Evolutionary conservation across 768 basidiomycete species (phyloP).

Genomic region (Suillus brevipes): DNA sequence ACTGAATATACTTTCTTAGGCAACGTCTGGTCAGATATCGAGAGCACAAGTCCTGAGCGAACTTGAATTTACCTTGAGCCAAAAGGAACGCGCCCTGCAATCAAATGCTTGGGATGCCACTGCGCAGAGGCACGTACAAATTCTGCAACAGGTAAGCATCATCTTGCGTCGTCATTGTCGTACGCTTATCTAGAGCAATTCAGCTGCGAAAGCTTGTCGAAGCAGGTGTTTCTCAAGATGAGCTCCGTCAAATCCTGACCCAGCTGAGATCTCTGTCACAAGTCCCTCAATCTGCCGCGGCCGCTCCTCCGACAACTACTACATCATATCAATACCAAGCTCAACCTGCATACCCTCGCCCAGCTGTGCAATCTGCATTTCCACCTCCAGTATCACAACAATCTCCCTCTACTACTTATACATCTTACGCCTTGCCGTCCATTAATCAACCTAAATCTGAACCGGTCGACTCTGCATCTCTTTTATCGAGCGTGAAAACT

Average conservation of each 20-base stretch:
- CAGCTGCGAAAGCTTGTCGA: conserved; percentile 75
- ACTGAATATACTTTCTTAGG: conserved; percentile 25
- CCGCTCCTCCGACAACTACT: conserved; percentile 23
- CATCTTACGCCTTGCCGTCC: conserved; percentile 15
- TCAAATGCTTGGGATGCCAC: conserved; percentile 70
- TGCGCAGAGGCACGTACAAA: conserved; percentile 69
- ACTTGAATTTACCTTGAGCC: conserved; percentile 76
- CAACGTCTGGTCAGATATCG: conserved; percentile 52
- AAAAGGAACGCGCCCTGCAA: conserved; percentile 75
- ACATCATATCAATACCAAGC: conserved; percentile 32
- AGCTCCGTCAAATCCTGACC: conserved; percentile 71
- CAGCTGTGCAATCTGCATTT: conserved; percentile 19
- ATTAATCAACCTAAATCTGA: conserved; percentile 30
- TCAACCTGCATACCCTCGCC: conserved; percentile 28
- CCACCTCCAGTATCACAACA: conserved; percentile 33
- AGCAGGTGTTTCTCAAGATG: conserved; percentile 76
- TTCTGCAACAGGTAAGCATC: conserved; percentile 74
- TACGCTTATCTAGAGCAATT: conserved; percentile 11
- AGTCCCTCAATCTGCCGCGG: conserved; percentile 38
- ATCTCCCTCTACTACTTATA: conserved; percentile 33
- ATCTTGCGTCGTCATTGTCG: conserved; percentile 4
- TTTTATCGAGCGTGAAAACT: conserved; percentile 28
- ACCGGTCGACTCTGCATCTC: conserved; percentile 29
- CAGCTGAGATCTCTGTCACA: conserved; percentile 68
- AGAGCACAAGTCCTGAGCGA: conserved; percentile 82